Conservation (phyloP, 192 early-diverging fungal species). For the Spizellomyces punctatus region DNA sequence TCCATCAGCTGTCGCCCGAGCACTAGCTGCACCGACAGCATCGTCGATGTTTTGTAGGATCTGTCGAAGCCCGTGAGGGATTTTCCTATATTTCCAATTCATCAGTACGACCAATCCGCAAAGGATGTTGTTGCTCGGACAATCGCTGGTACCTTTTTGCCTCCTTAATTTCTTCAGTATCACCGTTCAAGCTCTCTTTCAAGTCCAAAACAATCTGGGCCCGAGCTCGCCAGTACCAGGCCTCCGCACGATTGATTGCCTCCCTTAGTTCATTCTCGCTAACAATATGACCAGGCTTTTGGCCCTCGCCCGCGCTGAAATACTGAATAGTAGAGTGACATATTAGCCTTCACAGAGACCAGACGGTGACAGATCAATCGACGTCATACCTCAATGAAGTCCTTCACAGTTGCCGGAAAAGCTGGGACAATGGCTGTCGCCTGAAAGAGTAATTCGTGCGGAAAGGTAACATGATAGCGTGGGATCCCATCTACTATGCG, state of each 20-base stretch:
- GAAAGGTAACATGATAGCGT: constrained; percentile 55
- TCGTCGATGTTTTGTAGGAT: constrained; percentile 52
- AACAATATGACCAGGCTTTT: constrained; percentile 36
- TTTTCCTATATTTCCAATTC: constrained; percentile 35
- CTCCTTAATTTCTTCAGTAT: constrained; percentile 17
- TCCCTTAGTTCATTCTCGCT: constrained; percentile 26
- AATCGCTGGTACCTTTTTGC: constrained; percentile 8
- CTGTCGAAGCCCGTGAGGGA: constrained; percentile 47
- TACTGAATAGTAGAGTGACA: constrained; percentile 21
- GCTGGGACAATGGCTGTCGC: constrained; percentile 60
- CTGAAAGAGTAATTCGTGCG: constrained; percentile 53
- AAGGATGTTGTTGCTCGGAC: constrained; percentile 6
- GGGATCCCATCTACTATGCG: constrained; percentile 53
- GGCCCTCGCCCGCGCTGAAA: constrained; percentile 36
- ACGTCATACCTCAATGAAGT: constrained; percentile 44
- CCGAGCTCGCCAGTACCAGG: constrained; percentile 64
- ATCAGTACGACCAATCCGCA: constrained; percentile 2
- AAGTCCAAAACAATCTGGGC: constrained; percentile 60
- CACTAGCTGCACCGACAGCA: constrained; percentile 50
- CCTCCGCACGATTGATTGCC: constrained; percentile 53
- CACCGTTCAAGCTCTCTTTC: constrained; percentile 39
- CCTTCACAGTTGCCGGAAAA: constrained; percentile 52
- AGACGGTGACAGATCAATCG: not conserved
- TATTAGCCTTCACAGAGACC: not conserved
- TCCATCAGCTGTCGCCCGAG: constrained; percentile 44